Evolutionary conservation across 768 basidiomycete genomes (phyloP), one percentile per base, ranked within the genome.

Genomic region (Collybiopsis luxurians): DNA sequence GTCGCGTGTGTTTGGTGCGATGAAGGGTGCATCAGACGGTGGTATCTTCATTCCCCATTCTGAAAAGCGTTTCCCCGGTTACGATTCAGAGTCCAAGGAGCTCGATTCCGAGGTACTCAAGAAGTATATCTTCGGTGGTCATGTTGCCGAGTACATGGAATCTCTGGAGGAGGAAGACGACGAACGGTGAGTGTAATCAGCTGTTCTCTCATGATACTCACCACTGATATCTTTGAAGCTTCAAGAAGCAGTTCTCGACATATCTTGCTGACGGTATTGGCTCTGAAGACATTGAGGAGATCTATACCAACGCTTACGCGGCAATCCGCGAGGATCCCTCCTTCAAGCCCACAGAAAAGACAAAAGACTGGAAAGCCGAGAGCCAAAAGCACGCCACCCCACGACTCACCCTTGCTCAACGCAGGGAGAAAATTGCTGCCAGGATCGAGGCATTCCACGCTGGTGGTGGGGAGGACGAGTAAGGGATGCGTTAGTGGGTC

Each of bases 61-160:
- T 67, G 91, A 95, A 59, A 95, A 93, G 75, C 92, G 95, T 55
- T 98, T 98, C 89, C 97, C 97, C 55, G 97, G 97, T 47, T 99
- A 84, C 77, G 97, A 99, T 74, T 76, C 88, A 58, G 97, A 99
- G 75, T 69, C 74, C 72, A 99, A 99, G 82, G 78, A 87, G 72
- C 83, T 99, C 60, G 95, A 99, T 61, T 86, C 92, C 43, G 97
- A 98, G 74, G 85, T 88, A 56, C 80, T 98, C 68, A 94, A 96
- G 73, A 96, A 96, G 77, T 99, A 99, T 79, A 98, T 99, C 72
- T 90, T 81, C 65, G 95, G 92, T 71, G 95, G 95, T 52, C 97
- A 99, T 72, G 89, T 99, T 56, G 93, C 97, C 50, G 97, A 98
- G 77, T 99, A 98, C 82, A 99, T 99, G 97, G 92, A 98, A 78